Evolutionary conservation across 257 asterid genomes (phyloP), one percentile per base, ranked within the genome.

Genomic region (Vinca minor): DNA sequence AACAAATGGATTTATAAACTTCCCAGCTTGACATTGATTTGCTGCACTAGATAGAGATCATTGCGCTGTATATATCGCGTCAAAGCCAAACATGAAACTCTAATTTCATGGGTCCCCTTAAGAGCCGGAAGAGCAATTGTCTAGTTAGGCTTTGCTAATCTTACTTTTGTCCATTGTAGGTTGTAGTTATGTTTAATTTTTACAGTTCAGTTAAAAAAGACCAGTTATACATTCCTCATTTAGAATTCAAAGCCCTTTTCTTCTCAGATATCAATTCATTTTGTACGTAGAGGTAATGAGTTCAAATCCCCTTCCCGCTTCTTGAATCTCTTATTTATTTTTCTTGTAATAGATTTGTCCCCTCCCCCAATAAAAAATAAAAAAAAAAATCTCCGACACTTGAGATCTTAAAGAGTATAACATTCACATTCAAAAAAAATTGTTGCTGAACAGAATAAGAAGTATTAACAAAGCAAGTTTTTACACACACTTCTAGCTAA

Each of bases 11-110:
- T 72, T 70, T 73, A 47, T 76, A 69, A 66, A 69, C 65, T 55
- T 26, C 67, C 54, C 58, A 67, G 63, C 74, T 58, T 70, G 80
- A 81, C 85, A 71, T 82, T 77, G 78, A 81, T 70, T 71, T 72
- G 81, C 62, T 77, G 81, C 78, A 68, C 31, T 73, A 72, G 77
- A 71, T 73, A 66, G 68, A 70, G 38, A 34, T 34, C 4, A 3
- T 34, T 3, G 70, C 66, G 59, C 42, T 69, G 70, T 71, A 65
- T 71, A 68, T 74, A 65, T 67, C n/a, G n/a, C n/a, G n/a, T n/a
- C n/a, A n/a, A n/a, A n/a, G n/a, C n/a, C n/a, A 65, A 64, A 63
- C 69, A 56, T 28, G 47, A 62, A 34, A 31, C 55, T 62, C 54
- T 62, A 54, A 53, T 58, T 57, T 32, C 65, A n/a, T 72, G 59